Evolutionary conservation across 495 filamentous ascomycete genomes (phyloP), one percentile per base, ranked within the genome.

Genomic region (Penicillium paradoxum): DNA sequence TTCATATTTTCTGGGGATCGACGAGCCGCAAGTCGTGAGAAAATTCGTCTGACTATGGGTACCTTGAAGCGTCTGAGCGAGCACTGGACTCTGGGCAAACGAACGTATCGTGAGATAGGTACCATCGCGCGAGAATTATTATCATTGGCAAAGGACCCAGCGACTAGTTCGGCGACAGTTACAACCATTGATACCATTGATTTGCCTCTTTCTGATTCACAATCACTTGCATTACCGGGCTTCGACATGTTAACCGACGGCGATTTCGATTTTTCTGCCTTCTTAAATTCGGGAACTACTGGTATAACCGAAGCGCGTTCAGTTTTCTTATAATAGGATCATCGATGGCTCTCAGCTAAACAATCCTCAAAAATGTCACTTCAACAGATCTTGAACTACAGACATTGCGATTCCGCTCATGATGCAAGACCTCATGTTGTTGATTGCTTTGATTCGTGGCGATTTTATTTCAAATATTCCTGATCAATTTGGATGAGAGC

Each of bases 401-500:
- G 9, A 6, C 14, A 22, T 24, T n/a, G 21, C 3, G 15, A 17
- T 41, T 14, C 14, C 5, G 4, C n/a, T n/a, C 11, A n/a, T 41
- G 1, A 5, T 41, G 22, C n/a, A 11, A 15, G 0, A 15, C 11
- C 6, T 13, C 14, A 15, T 25, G 7, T 8, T 27, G 21, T 15
- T 2, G 11, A 15, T 43, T 9, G 6, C 22, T 27, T 1, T 1
- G 5, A 8, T 27, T 7, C 14, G 15, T 19, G 3, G 22, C 22
- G 25, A 5, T n/a, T 21, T 27, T 13, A 43, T 43, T 43, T 27
- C 22, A 7, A 14, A 50, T 64, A 71, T 43, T 70, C 65, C 36
- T 57, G 53, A 49, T 70, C 68, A 51, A 69, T 60, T 34, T 67
- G 63, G 33, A 68, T 56, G 24, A 70, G 43, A 1, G 54, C 65